Percentiles rank a stretch among this genome's conserved stretches.
Conservation (phyloP, 2,329 filamentous ascomycete genomes). For the Trichoderma hamatum region DNA sequence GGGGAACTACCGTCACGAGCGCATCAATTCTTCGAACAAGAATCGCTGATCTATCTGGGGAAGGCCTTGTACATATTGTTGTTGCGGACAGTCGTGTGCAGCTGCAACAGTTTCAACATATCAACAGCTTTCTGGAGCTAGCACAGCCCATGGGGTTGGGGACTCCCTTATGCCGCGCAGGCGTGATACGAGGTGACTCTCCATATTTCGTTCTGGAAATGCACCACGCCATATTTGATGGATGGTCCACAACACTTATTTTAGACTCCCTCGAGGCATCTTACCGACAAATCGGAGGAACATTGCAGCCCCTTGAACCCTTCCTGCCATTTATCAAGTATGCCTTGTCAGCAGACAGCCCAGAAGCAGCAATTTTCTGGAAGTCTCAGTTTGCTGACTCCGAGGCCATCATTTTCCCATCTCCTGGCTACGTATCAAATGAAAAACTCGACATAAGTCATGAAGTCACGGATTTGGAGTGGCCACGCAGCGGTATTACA, state of each 20-base stretch:
- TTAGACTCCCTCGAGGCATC: neutral
- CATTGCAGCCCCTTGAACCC: neutral
- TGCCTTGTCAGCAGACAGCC: neutral
- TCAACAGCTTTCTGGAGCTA: neutral
- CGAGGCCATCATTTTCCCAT: slow-evolving; percentile 16
- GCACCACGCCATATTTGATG: slow-evolving; percentile 23
- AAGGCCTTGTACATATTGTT: slow-evolving; percentile 14
- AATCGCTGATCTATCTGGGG: neutral
- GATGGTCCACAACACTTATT: slow-evolving; percentile 1
- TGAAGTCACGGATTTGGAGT: neutral
- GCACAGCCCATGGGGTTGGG: slow-evolving; percentile 15
- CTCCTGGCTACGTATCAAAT: neutral
- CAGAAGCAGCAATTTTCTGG: slow-evolving; percentile 11
- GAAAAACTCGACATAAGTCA: slow-evolving; percentile 4
- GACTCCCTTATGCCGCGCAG: slow-evolving; percentile 14
- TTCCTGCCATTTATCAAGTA: slow-evolving; percentile 22
- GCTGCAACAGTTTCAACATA: neutral
- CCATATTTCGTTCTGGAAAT: neutral
- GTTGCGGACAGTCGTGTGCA: neutral
- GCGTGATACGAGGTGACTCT: neutral
- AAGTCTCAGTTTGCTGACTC: slow-evolving; percentile 5
- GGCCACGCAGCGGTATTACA: neutral
- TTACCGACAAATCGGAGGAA: neutral
- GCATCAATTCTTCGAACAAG: slow-evolving; percentile 18
- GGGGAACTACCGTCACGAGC: neutral